Evolutionary conservation across 345 rosid species (phyloP).

Genomic region (Populus pruinosa): DNA sequence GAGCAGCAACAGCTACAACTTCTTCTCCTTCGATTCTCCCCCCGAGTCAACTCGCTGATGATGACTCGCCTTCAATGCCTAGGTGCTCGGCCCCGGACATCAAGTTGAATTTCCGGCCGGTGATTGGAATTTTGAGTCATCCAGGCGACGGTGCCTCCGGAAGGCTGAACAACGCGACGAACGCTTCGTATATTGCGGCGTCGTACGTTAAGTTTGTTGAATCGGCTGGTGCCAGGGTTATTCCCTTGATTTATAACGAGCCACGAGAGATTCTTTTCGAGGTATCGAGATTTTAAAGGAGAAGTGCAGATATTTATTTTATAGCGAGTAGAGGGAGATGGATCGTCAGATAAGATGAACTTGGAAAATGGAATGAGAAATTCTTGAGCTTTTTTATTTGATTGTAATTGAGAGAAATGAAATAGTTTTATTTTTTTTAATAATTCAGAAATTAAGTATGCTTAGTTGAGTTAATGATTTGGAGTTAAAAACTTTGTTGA

Average conservation of each 20-base stretch:
- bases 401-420: not conserved
- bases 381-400: not conserved
- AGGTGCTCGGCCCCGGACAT: slow-evolving; percentile 49
- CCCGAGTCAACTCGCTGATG: slow-evolving; percentile 34
- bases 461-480: not conserved
- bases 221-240: slow-evolving; percentile 86
- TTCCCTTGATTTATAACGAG: slow-evolving; percentile 78
- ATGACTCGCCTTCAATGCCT: slow-evolving; percentile 18
- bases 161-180: slow-evolving; percentile 50
- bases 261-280: slow-evolving; percentile 56
- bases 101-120: slow-evolving; percentile 68
- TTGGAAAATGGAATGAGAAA: not conserved
- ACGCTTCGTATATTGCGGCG: slow-evolving; percentile 65
- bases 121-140: slow-evolving; percentile 74
- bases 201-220: slow-evolving; percentile 90
- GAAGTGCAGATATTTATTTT: not conserved
- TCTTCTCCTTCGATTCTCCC: slow-evolving; percentile 30
- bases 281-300: slow-evolving; percentile 33
- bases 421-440: not conserved
- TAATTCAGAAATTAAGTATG: not conserved
- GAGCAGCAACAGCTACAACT: slow-evolving; percentile 9
- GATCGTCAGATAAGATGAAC: not conserved
- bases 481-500: not conserved
- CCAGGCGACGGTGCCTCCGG: slow-evolving; percentile 95
- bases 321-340: not conserved